These are phyloP conservation scores for Aspergillus incahuasiensis DNA, from an alignment of 495 filamentous ascomycete genomes.

Conservation along the genomic window DNA sequence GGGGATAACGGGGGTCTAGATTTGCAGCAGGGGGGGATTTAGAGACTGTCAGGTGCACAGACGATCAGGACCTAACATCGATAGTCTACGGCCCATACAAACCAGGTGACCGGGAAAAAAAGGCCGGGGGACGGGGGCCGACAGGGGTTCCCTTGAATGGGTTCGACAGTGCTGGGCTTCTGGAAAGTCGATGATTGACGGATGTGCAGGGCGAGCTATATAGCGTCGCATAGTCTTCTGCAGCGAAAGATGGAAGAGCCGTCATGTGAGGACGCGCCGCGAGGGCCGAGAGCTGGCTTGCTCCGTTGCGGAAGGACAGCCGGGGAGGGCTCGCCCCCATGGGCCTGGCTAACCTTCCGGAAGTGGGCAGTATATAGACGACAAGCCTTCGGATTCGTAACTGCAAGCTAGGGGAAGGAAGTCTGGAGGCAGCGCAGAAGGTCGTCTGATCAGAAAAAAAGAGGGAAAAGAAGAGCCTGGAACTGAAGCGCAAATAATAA, in stretches of 20 bases:
- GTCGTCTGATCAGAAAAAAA: slow-evolving; percentile 46
- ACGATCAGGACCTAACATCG: slow-evolving; percentile 20
- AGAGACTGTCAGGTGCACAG: slow-evolving; percentile 40
- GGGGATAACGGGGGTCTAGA: neutral
- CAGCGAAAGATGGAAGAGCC: neutral
- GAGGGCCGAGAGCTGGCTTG: neutral
- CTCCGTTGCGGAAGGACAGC: neutral
- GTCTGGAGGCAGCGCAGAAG: slow-evolving; percentile 7
- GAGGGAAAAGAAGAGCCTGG: slow-evolving; percentile 16
- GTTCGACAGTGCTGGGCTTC: neutral
- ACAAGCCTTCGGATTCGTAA: neutral
- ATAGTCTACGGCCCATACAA: neutral
- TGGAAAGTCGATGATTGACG: neutral
- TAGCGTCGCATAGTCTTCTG: slow-evolving; percentile 1
- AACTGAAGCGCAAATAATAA: slow-evolving; percentile 8
- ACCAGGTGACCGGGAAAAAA: slow-evolving; percentile 3
- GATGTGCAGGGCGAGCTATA: neutral
- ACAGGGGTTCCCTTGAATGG: neutral
- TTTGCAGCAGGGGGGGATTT: slow-evolving; percentile 27
- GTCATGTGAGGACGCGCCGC: slow-evolving; percentile 1
- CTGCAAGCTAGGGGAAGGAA: slow-evolving; percentile 3
- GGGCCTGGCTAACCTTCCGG: slow-evolving; percentile 9
- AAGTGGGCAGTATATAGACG: neutral
- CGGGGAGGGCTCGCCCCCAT: neutral
- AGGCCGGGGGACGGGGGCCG: neutral